Percentiles rank a stretch among this genome's conserved stretches.
These are phyloP conservation scores for Volutella citrinella DNA, from an alignment of 2,329 filamentous ascomycete genomes.

Conservation along the genomic window DNA sequence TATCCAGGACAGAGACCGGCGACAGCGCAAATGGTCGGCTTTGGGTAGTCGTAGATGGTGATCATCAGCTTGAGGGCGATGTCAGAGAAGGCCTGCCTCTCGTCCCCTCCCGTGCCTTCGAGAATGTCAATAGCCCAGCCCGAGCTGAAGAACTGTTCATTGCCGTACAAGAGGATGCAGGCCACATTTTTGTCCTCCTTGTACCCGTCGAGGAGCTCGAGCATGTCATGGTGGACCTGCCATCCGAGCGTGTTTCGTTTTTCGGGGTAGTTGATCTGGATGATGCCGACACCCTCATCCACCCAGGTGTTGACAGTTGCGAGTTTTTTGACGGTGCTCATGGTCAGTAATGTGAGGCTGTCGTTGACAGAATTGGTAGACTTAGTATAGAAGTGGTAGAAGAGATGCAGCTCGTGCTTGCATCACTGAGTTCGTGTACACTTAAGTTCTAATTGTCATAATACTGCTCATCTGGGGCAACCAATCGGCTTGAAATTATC, in stretches of 20 bases:
- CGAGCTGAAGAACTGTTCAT: constrained; percentile 3
- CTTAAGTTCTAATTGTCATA: too few species aligned
- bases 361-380: too few species aligned
- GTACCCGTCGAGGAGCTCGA: constrained; percentile 1
- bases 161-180: constrained; percentile 3
- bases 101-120: constrained; percentile 1
- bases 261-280: constrained; percentile 5
- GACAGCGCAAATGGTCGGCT: constrained; percentile 1
- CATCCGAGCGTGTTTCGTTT: constrained; percentile 2
- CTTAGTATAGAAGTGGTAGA: too few species aligned
- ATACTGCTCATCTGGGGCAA: too few species aligned
- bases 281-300: constrained; percentile 1
- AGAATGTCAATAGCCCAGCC: constrained; percentile 4
- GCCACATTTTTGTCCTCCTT: constrained; percentile 2
- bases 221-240: constrained; percentile 5
- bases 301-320: constrained; percentile 4
- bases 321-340: neutral
- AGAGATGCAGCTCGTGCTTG: too few species aligned
- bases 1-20: constrained; percentile 3
- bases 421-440: too few species aligned
- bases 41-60: constrained; percentile 2
- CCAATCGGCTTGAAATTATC: too few species aligned
- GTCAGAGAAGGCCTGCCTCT: constrained; percentile 2
- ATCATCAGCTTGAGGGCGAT: constrained; percentile 6
- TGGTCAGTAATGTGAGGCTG: too few species aligned